Evolutionary conservation across 2,329 filamentous ascomycete genomes (phyloP), one percentile per base, ranked within the genome.

Genomic region (Aspergillus latus): DNA sequence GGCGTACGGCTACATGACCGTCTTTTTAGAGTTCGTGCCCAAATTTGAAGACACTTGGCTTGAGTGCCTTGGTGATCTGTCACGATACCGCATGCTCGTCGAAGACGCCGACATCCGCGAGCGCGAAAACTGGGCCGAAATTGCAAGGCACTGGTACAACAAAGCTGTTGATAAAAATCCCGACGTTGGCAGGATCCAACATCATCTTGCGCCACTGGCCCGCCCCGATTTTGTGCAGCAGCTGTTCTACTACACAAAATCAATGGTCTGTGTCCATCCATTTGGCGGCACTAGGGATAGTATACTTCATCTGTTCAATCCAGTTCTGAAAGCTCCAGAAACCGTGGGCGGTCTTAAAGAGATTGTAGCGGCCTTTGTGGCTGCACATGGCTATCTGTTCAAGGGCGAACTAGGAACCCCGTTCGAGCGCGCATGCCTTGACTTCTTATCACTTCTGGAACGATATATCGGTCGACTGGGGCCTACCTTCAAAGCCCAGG

Each of bases 11-110:
- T 95, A 96, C 85, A 90, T 97, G 83, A 88, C 90, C 0, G 73
- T 97, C 0, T 74, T 97, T 0, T 89, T 92, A 57, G 93, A 97
- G 65, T 96, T 90, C 0, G 90, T 96, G 0, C 86, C 89, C 0
- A 80, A 83, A 0, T 97, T 96, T 62, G 84, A 89, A 51, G 89
- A 94, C 56, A 96, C 90, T 0, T 97, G 93, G 93, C 90, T 96
- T 7, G 93, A 97, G 62, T 97, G 92, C 52, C 76, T 97, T 0
- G 93, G 93, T 0, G 92, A 97, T 67, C 74, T 97, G 0, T 88
- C 88, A 0, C 80, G 92, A 16, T 97, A 95, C 65, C 80, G 88
- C 0, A 97, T 97, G 92, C 91, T 92, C 0, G 92, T 97, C 44
- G 92, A 97, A 69, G 89, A 96, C 40, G 84, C 88, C 29, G 88